Base-by-base conservation (phyloP, 2,329 filamentous ascomycete species). In the Knoxdaviesia capensis region DNA sequence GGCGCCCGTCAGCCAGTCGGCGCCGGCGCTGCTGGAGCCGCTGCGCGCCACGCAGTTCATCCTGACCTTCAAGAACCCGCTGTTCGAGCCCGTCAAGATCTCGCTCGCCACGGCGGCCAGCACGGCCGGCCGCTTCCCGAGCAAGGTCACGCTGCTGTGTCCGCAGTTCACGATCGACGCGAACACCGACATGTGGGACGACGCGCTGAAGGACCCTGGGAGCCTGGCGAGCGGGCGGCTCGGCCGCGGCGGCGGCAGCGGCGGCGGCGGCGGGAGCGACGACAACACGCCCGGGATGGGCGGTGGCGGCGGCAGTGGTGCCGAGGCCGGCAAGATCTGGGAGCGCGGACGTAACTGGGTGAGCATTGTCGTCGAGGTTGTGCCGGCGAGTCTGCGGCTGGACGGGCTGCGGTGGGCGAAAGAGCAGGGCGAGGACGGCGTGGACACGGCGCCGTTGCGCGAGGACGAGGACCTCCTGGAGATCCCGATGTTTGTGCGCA, bases 251-350 rank as follows among this genome's bases (percentile, higher is more conserved):
- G 74, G 53, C 32, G 7, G 29, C 41, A 3, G 20, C 20, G 20
- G 20, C 20, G 20, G 20, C 11, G 41, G 40, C 10, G 41, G 40
- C 32, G 45, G 46, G 6, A 42, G 41, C 4, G 46, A 45, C 35
- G 45, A 48, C 29, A 42, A 42, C 31, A 38, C 41, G 6, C 40
- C 41, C 30, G 20, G 20, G 20, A 20, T 20, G 20, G 20, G 20
- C 20, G 20, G 20, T 20, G 20, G 2, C 20, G 20, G 20, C 20
- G 20, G 20, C 20, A 20, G 20, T 20, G 20, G 20, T 20, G 74
- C 82, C 10, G 86, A 93, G 57, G 83, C 83, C 0, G 90, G 88
- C 41, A 96, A 96, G 60, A 77, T 96, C n/a, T 98, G 85, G 82
- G 87, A 94, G 48, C 74, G 79, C 42, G 88, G 87, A 0, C 69